phyloP scores from a whole-genome alignment of 2,329 filamentous ascomycete species.

The Phyllosticta citribraziliensis region DNA sequence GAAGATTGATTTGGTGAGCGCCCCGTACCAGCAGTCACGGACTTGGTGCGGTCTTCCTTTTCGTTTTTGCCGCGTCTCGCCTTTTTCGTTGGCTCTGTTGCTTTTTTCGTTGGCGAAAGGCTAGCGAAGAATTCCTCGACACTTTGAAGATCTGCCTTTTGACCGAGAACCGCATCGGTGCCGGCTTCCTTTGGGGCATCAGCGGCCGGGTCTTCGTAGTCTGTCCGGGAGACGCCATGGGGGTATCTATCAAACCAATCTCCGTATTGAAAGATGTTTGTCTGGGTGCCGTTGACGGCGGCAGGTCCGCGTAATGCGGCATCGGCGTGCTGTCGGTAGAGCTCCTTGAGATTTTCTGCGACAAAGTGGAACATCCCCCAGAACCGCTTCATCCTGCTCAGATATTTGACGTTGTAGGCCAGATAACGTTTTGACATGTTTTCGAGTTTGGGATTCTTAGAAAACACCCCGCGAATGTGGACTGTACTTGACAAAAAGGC shows the following conservation, averaged over 20 bases:
- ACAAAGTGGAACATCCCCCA: constrained; percentile 99
- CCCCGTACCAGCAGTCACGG: neutral
- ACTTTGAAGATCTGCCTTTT: constrained; percentile 82
- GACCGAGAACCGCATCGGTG: constrained; percentile 79
- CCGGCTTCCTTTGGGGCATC: constrained; percentile 63
- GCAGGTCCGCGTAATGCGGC: constrained; percentile 59
- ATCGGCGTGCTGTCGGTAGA: constrained; percentile 78
- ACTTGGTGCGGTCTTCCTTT: constrained; percentile 10
- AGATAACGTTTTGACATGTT: constrained; percentile 73
- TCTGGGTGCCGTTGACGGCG: constrained; percentile 16
- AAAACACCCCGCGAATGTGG: constrained; percentile 89
- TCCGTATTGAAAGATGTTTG: constrained; percentile 76
- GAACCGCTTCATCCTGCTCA: constrained; percentile 91
- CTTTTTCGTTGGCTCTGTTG: constrained; percentile 20
- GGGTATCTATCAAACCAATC: constrained; percentile 97
- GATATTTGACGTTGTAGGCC: constrained; percentile 76
- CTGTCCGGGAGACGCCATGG: constrained; percentile 74
- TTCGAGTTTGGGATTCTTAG: constrained; percentile 67
- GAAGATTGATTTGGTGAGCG: neutral
- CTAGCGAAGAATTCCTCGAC: constrained; percentile 91
- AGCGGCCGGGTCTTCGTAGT: constrained; percentile 67
- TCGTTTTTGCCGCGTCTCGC: constrained; percentile 1
- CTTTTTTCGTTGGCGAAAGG: constrained; percentile 51
- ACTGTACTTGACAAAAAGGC: constrained; percentile 88
- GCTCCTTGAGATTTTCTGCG: constrained; percentile 80